Percentiles rank a stretch among this genome's conserved stretches.
Evolutionary conservation across 2,329 filamentous ascomycete genomes (phyloP).

Genomic region (Fusarium neocosmosporiellum): DNA sequence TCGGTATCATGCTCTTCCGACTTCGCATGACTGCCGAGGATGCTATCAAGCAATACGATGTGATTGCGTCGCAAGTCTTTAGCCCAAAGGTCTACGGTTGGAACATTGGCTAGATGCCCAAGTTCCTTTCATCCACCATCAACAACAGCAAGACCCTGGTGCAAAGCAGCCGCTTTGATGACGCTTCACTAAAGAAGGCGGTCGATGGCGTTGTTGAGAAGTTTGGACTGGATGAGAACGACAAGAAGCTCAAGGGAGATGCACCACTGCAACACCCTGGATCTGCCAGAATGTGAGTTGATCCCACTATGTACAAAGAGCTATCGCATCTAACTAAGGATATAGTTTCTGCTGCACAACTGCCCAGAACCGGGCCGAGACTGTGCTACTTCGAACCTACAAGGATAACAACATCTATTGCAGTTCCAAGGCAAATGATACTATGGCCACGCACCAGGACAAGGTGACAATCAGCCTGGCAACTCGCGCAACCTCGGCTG

Average conservation of each 20-base stretch:
- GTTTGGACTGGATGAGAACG: slow-evolving; percentile 28
- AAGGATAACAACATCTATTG: slow-evolving; percentile 10
- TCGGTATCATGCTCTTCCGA: slow-evolving; percentile 33
- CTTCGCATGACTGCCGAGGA: slow-evolving; percentile 32
- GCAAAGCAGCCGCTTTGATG: slow-evolving; percentile 29
- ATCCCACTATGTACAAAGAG: rapidly evolving
- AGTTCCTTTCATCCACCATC: not conserved
- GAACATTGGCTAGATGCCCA: slow-evolving; percentile 22
- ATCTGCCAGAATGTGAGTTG: slow-evolving; percentile 18
- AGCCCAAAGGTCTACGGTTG: slow-evolving; percentile 28
- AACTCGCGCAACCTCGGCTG: slow-evolving; percentile 30
- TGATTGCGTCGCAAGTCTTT: slow-evolving; percentile 25
- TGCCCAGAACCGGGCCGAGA: slow-evolving; percentile 31
- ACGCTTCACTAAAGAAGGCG: slow-evolving; percentile 11
- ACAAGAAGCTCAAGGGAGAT: slow-evolving; percentile 26
- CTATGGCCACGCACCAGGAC: slow-evolving; percentile 3
- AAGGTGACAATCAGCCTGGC: slow-evolving; percentile 36
- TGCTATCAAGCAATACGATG: slow-evolving; percentile 30
- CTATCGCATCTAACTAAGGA: not conserved
- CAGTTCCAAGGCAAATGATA: slow-evolving; percentile 28
- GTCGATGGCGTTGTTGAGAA: slow-evolving; percentile 24
- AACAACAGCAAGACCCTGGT: slow-evolving; percentile 30
- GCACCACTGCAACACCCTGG: slow-evolving; percentile 21
- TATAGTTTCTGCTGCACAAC: slow-evolving; percentile 16
- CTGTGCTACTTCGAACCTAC: slow-evolving; percentile 25